phyloP scores from a whole-genome alignment of 352 stramenopile genomes.

The Pythium phragmitis region DNA sequence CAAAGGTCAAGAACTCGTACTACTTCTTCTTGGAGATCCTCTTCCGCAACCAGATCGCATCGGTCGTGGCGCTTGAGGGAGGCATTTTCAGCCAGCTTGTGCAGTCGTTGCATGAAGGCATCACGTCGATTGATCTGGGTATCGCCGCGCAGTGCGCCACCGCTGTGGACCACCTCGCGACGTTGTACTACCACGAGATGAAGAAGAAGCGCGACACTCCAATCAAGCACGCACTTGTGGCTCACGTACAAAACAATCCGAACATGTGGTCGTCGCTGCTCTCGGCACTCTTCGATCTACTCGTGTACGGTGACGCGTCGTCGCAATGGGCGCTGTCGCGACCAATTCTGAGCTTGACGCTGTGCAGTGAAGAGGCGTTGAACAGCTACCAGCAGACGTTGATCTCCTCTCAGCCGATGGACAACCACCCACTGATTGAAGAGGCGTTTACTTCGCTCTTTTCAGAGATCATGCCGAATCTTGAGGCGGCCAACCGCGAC shows the following conservation, averaged over 20 bases:
- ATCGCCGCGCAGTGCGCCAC: conserved; percentile 95
- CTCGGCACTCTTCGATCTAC: conserved; percentile 95
- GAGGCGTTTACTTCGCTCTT: conserved; percentile 97
- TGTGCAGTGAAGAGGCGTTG: conserved; percentile 92
- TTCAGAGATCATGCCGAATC: conserved; percentile 92
- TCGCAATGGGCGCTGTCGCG: conserved; percentile 98
- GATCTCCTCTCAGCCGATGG: conserved; percentile 89
- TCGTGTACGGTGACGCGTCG: conserved; percentile 96
- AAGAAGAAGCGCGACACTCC: conserved; percentile 95
- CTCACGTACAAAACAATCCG: conserved; percentile 91
- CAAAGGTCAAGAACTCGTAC: conserved; percentile 97
- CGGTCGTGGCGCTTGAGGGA: conserved; percentile 91
- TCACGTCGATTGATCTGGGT: conserved; percentile 89
- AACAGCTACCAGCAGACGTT: conserved; percentile 96
- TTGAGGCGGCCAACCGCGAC: conserved; percentile 97
- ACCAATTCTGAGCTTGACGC: conserved; percentile 96
- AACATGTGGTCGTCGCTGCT: conserved; percentile 89
- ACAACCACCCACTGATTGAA: conserved; percentile 93
- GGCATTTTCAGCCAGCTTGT: conserved; percentile 96
- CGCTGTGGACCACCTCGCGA: conserved; percentile 93
- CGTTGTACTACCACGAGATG: conserved; percentile 96
- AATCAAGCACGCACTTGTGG: conserved; percentile 90
- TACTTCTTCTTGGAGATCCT: conserved; percentile 98
- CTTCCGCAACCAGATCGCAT: conserved; percentile 97
- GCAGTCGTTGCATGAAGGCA: conserved; percentile 89